Evolutionary conservation across 352 stramenopile species (phyloP).

Genomic region (Globisporangium polare): DNA sequence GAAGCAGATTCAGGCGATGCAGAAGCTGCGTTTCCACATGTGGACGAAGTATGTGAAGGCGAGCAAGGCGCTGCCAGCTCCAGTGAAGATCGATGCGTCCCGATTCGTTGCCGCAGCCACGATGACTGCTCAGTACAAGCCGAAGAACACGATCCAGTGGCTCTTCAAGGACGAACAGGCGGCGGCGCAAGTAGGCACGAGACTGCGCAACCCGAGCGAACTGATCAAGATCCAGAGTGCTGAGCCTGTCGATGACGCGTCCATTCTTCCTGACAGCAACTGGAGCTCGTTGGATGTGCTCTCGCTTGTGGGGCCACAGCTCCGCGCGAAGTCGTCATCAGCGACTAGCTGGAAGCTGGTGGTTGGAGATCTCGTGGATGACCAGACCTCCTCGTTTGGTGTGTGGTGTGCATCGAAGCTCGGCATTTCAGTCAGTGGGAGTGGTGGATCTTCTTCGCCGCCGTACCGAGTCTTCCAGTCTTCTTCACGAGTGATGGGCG

Average conservation of each 20-base stretch:
- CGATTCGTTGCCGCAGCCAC: slow-evolving; percentile 16
- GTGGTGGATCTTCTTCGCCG: slow-evolving; percentile 14
- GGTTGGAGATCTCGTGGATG: slow-evolving; percentile 65
- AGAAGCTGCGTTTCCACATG: slow-evolving; percentile 52
- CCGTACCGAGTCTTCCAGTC: slow-evolving; percentile 21
- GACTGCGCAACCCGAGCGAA: slow-evolving; percentile 23
- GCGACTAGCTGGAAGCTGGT: slow-evolving; percentile 64
- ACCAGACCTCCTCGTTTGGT: slow-evolving; percentile 54
- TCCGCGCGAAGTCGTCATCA: slow-evolving; percentile 16
- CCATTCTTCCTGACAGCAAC: not conserved
- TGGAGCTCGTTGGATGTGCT: slow-evolving; percentile 26
- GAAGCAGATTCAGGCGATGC: slow-evolving; percentile 47
- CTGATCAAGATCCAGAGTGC: slow-evolving; percentile 4
- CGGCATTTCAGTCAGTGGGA: slow-evolving; percentile 20
- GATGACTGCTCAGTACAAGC: slow-evolving; percentile 28
- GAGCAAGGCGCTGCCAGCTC: slow-evolving; percentile 35
- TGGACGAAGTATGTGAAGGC: slow-evolving; percentile 67
- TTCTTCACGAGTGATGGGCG: not conserved
- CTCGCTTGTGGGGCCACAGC: slow-evolving; percentile 25
- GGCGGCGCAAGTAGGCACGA: slow-evolving; percentile 15
- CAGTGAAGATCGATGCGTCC: slow-evolving; percentile 34
- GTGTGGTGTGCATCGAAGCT: slow-evolving; percentile 64
- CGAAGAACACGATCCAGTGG: slow-evolving; percentile 44
- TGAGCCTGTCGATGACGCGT: not conserved
- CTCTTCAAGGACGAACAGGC: slow-evolving; percentile 24